Conservation (phyloP, 1,139 yeast species). For the Candida mesenterica region DNA sequence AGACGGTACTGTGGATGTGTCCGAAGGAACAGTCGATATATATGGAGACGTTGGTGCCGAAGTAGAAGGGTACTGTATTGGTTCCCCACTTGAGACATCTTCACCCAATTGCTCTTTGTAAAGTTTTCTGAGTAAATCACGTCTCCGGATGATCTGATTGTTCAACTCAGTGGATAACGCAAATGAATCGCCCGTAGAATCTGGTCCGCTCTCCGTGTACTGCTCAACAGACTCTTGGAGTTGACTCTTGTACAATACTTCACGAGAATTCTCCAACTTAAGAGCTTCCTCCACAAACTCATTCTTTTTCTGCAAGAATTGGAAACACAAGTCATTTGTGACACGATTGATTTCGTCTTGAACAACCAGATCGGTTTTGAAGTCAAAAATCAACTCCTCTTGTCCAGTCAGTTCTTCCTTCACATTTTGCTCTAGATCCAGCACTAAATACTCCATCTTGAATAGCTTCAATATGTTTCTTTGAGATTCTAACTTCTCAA, state of each 20-base stretch:
- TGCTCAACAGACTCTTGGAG: conserved; percentile 3
- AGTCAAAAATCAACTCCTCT: conserved; percentile 22
- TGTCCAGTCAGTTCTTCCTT: conserved; percentile 12
- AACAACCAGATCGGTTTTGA: conserved; percentile 31
- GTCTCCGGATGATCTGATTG: conserved; percentile 23
- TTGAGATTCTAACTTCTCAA: conserved; percentile 35
- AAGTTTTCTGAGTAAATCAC: conserved; percentile 18
- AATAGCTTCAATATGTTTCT: conserved; percentile 33
- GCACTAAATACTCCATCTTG: conserved; percentile 39
- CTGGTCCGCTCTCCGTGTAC: conserved; percentile 2
- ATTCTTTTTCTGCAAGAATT: conserved; percentile 33
- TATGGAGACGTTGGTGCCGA: not conserved
- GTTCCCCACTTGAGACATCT: not conserved
- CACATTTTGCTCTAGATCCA: conserved; percentile 17
- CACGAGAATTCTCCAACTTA: conserved; percentile 19
- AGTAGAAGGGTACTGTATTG: not conserved
- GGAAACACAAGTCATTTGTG: conserved; percentile 41
- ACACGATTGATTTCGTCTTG: conserved; percentile 46
- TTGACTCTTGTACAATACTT: conserved; percentile 12
- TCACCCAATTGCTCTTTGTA: conserved; percentile 20
- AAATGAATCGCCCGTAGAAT: conserved; percentile 13
- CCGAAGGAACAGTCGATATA: not conserved
- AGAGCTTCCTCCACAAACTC: conserved; percentile 23
- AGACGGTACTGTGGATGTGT: conserved; percentile 2
- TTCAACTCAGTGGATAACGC: conserved; percentile 23